Evolutionary conservation across 805 yeast genomes (phyloP).

Genomic region (Kazachstania kunashirensis): DNA sequence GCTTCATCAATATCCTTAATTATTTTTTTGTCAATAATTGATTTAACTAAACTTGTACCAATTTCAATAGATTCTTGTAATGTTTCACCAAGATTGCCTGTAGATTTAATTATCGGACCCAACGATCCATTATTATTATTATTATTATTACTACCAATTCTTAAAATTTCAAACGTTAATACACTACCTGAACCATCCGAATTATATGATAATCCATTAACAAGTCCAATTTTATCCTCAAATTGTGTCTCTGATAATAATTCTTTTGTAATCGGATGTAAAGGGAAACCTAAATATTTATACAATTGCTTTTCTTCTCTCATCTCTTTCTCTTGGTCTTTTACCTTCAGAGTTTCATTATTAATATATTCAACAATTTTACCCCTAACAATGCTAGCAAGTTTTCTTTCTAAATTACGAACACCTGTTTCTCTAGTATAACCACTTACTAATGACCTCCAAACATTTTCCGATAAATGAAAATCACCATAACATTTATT

Average conservation of each 20-base stretch:
- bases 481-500: conserved; percentile 57
- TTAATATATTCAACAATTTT: conserved; percentile 82
- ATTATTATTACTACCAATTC: conserved; percentile 36
- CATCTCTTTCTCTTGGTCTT: conserved; percentile 32
- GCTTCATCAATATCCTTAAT: conserved; percentile 25
- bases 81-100: conserved; percentile 93
- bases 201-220: conserved; percentile 81
- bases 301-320: conserved; percentile 50
- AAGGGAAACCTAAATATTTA: conserved; percentile 60
- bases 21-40: conserved; percentile 42
- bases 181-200: conserved; percentile 81
- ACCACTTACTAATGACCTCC: conserved; percentile 60
- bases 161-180: conserved; percentile 66
- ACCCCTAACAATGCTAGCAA: conserved; percentile 81
- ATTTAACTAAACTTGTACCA: conserved; percentile 80
- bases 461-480: conserved; percentile 51
- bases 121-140: background rate
- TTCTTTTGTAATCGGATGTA: conserved; percentile 35
- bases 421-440: conserved; percentile 96
- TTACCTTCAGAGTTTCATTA: conserved; percentile 19
- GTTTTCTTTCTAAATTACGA: conserved; percentile 76
- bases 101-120: conserved; percentile 51
- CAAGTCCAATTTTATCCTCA: conserved; percentile 58
- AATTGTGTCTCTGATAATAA: conserved; percentile 36
- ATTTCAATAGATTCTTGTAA: conserved; percentile 91